These are phyloP conservation scores for Talaromyces thailandensis DNA, from an alignment of 495 filamentous ascomycete species.

Conservation along the genomic window DNA sequence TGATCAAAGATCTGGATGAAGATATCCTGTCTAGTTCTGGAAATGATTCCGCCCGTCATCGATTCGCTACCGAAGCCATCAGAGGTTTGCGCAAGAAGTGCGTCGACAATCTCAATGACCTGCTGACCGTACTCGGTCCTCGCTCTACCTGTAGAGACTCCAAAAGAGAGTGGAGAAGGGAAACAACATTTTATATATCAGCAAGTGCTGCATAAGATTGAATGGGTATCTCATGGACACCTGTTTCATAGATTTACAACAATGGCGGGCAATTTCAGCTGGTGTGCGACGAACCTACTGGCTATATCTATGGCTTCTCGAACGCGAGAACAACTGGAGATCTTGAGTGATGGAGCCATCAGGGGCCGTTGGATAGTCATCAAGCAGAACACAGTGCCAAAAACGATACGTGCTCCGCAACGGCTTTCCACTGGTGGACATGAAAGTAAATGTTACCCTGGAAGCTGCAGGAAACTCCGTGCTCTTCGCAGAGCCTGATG, in stretches of 20 bases:
- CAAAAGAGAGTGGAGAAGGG: background rate
- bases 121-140: conserved; percentile 11
- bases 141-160: conserved; percentile 12
- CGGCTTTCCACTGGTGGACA: background rate
- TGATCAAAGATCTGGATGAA: conserved; percentile 23
- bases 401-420: background rate
- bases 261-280: conserved; percentile 10
- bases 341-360: background rate
- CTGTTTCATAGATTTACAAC: conserved; percentile 12
- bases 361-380: conserved; percentile 8
- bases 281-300: conserved; percentile 10
- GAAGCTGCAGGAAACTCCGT: background rate
- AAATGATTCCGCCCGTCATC: conserved; percentile 1
- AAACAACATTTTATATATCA: conserved; percentile 11
- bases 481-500: background rate
- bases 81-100: conserved; percentile 6
- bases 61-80: conserved; percentile 10
- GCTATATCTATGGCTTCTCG: conserved; percentile 9
- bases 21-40: conserved; percentile 14
- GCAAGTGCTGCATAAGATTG: conserved; percentile 7
- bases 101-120: conserved; percentile 10
- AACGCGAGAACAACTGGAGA: background rate
- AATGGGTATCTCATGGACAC: conserved; percentile 5
- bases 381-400: background rate
- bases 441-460: background rate